Conservation (phyloP, 176 grass and related monocot species). For the bread wheat (Triticum aestivum) region IWGSC_CS_RefSeq_v2.1 NC_057799.1:514801164-514801663, state of each 20-base stretch:
- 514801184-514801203: conserved; percentile 55
- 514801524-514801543: conserved; percentile 26
- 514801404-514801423: conserved; percentile 12
- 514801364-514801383: conserved; percentile 43
- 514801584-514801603: background rate
- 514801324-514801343: conserved; percentile 29
- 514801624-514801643: background rate
- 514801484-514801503: conserved; percentile 79
- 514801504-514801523: conserved; percentile 71
- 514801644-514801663: background rate
- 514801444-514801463: conserved; percentile 35
- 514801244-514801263: conserved; percentile 67
- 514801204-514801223: conserved; percentile 30
- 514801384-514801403: conserved; percentile 6
- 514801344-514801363: conserved; percentile 35
- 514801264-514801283: conserved; percentile 42
- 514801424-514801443: conserved; percentile 21
- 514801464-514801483: conserved; percentile 39
- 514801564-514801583: background rate
- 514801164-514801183: conserved; percentile 39
- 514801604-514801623: conserved; percentile 5
- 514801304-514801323: background rate
- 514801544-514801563: conserved; percentile 33
- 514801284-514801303: background rate
- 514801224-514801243: conserved; percentile 71